Evolutionary conservation across 768 basidiomycete species (phyloP).

Genomic region (Boletus tylopilopsis): DNA sequence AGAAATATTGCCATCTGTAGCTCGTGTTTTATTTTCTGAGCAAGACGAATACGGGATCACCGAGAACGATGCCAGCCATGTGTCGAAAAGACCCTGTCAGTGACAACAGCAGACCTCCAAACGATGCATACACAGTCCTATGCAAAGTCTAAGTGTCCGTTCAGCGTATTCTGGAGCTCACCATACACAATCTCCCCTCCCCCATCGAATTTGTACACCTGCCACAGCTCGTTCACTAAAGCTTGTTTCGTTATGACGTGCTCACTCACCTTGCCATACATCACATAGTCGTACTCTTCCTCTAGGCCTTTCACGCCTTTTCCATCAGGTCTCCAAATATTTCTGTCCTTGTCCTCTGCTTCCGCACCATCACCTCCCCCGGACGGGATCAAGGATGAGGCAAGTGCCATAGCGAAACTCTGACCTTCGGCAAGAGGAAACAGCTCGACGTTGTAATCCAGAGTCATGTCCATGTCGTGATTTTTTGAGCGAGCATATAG

Average conservation of each 20-base stretch:
- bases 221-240: slow-evolving; percentile 9
- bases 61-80: slow-evolving; percentile 87
- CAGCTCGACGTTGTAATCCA: slow-evolving; percentile 93
- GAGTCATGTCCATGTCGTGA: slow-evolving; percentile 86
- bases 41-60: slow-evolving; percentile 88
- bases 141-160: neutral
- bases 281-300: slow-evolving; percentile 97
- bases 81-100: slow-evolving; percentile 90
- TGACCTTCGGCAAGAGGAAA: slow-evolving; percentile 69
- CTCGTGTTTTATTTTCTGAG: slow-evolving; percentile 61
- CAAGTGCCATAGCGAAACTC: slow-evolving; percentile 80
- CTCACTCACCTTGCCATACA: slow-evolving; percentile 93
- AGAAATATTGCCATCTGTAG: neutral
- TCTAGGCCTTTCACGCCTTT: slow-evolving; percentile 81
- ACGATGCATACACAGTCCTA: slow-evolving; percentile 95
- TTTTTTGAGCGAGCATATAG: slow-evolving; percentile 87
- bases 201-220: slow-evolving; percentile 98
- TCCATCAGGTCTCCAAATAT: slow-evolving; percentile 83
- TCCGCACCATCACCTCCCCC: slow-evolving; percentile 54
- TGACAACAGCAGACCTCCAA: slow-evolving; percentile 93
- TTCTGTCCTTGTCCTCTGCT: slow-evolving; percentile 65
- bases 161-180: neutral
- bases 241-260: neutral
- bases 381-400: slow-evolving; percentile 65
- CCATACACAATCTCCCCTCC: slow-evolving; percentile 78